Base-by-base conservation (phyloP, 73 alveolate species). In the Urostyla sp. region DNA sequence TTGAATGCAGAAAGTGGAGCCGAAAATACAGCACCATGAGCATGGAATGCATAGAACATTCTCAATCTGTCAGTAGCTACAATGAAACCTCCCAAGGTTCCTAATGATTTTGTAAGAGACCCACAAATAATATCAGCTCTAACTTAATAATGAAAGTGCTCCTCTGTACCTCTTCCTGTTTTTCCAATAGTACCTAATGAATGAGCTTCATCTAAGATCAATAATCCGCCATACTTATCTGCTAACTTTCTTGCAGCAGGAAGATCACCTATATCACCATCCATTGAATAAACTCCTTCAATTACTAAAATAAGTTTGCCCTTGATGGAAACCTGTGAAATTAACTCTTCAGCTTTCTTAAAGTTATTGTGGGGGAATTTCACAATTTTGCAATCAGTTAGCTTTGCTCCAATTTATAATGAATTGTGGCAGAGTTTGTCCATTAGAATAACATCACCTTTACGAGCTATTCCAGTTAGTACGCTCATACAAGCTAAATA, bases 151-250 rank as follows among this genome's bases (percentile, higher is more conserved):
- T 89, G 86, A 32, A 84, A 69, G 84, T 88, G 90, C 36, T 91
- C 97, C 16, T 52, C 69, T 21, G 84, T 67, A 32, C 97, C 97
- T 84, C 95, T 88, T 58, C 97, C 97, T 13, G 91, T 84, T 59
- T 58, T 67, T 36, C 97, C 97, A 51, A 91, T 61, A 27, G 90
- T 90, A 38, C 97, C 97, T 18, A 80, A 69, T 0, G 92, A 69
- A 88, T 91, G 97, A 20, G 94, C 88, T 50, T 91, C 97, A 77
- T 91, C 97, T n/a, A 87, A 61, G 72, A 73, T 67, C 27, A 91
- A 40, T 72, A 88, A 57, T 59, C 90, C 92, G 45, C 87, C 84
- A 76, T 88, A 91, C 15, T 67, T 75, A 59, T 91, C 88, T 48
- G 79, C 67, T 8, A 91, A 76, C 16, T 75, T 80, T 38, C 88